phyloP scores from a whole-genome alignment of 805 yeast species.

The Yarrowia keelungensis region DNA sequence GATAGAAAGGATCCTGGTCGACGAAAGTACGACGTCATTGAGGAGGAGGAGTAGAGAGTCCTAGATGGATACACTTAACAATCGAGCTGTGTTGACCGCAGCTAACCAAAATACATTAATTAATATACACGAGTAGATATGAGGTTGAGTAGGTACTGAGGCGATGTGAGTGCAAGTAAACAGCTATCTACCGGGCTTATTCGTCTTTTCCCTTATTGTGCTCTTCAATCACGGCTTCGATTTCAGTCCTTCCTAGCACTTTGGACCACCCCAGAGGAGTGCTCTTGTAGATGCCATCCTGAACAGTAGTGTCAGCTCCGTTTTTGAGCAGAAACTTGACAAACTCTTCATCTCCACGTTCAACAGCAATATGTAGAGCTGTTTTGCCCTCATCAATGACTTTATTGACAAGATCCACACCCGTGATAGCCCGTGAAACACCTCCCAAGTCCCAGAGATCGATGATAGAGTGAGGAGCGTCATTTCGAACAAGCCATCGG shows the following conservation, averaged over 20 bases:
- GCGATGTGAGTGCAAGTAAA: too few species aligned
- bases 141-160: background rate
- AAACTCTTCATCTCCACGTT: conserved; percentile 26
- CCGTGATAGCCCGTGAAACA: background rate
- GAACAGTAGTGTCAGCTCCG: background rate
- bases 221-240: background rate
- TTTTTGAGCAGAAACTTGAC: conserved; percentile 11
- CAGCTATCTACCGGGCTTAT: too few species aligned
- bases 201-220: background rate
- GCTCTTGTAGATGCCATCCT: conserved; percentile 3
- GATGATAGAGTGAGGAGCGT: conserved; percentile 26
- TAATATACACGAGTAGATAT: background rate
- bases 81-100: conserved; percentile 7
- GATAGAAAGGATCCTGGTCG: conserved; percentile 29
- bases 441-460: conserved; percentile 28
- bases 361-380: conserved; percentile 19
- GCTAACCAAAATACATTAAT: background rate
- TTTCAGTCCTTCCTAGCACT: conserved; percentile 2
- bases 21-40: conserved; percentile 14
- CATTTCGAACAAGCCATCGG: conserved; percentile 18
- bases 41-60: conserved; percentile 10
- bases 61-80: background rate
- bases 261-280: conserved; percentile 24
- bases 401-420: background rate
- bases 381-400: conserved; percentile 17